Conservation (phyloP, 257 asterid genomes). For the Solanum megistacrolobum region DNA sequence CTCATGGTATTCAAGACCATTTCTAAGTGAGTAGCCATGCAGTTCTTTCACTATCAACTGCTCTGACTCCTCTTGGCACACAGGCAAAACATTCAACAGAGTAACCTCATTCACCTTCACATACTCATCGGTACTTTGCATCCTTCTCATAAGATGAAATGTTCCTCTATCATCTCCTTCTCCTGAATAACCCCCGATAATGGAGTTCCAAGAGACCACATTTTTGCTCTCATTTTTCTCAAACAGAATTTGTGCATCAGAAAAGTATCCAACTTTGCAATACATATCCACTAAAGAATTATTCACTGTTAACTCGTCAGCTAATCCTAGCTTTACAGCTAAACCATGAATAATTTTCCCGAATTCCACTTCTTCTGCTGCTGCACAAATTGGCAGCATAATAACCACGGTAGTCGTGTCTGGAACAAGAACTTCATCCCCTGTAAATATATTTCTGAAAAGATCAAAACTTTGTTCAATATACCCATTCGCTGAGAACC, state of each 20-base stretch:
- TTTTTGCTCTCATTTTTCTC: constrained; percentile 6
- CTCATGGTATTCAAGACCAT: background rate
- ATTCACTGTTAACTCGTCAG: constrained; percentile 10
- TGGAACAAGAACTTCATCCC: constrained; percentile 7
- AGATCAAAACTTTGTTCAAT: constrained; percentile 4
- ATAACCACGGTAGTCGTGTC: constrained; percentile 21
- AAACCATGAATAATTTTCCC: constrained; percentile 21
- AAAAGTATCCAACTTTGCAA: constrained; percentile 14
- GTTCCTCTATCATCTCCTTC: constrained; percentile 11
- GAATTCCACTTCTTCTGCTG: constrained; percentile 1
- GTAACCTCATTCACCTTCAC: constrained; percentile 18
- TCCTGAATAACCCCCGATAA: constrained; percentile 24
- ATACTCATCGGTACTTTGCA: background rate
- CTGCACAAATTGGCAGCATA: constrained; percentile 20
- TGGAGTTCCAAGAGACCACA: constrained; percentile 27
- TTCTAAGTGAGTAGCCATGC: constrained; percentile 18
- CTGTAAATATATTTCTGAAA: background rate
- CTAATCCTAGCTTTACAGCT: constrained; percentile 14
- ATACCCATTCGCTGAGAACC: constrained; percentile 3
- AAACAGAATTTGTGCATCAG: constrained; percentile 15
- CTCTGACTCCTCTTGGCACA: constrained; percentile 11
- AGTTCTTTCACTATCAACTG: constrained; percentile 19
- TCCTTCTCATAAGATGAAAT: constrained; percentile 12
- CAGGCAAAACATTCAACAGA: constrained; percentile 14
- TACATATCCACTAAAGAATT: constrained; percentile 28